Evolutionary conservation across 345 rosid species (phyloP).

Genomic region (Hibiscus mutabilis): DNA sequence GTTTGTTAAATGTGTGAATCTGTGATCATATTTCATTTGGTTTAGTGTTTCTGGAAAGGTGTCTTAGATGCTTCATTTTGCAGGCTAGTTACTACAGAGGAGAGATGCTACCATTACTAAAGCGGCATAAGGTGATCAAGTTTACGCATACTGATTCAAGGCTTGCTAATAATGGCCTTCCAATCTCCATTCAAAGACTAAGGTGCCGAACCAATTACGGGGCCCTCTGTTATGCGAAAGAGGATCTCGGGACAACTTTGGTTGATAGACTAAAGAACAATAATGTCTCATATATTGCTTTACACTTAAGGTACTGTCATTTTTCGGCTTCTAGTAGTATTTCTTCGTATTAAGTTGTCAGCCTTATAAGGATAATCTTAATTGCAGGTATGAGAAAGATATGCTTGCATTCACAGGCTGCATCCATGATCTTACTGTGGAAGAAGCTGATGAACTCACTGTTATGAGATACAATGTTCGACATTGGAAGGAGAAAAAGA

Average conservation of each 20-base stretch:
- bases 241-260: conserved; percentile 59
- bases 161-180: conserved; percentile 80
- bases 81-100: conserved; percentile 95
- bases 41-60: conserved; percentile 7
- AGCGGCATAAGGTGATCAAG: conserved; percentile 74
- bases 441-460: no score
- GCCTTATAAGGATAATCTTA: neutral
- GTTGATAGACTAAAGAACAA: conserved; percentile 64
- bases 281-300: conserved; percentile 69
- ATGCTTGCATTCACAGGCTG: conserved; percentile 99
- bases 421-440: no score
- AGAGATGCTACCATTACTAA: conserved; percentile 56
- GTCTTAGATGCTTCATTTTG: conserved; percentile 21
- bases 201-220: conserved; percentile 93
- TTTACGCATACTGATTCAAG: conserved; percentile 91
- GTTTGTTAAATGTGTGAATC: neutral
- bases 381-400: conserved; percentile 91
- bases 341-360: neutral
- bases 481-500: no score
- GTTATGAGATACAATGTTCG: no score
- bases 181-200: conserved; percentile 64
- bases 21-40: neutral
- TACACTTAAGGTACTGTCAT: conserved; percentile 64
- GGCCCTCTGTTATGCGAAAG: conserved; percentile 61
- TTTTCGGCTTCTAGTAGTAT: neutral